Conservation (phyloP, 768 basidiomycete species). For the Suillus americanus region DNA sequence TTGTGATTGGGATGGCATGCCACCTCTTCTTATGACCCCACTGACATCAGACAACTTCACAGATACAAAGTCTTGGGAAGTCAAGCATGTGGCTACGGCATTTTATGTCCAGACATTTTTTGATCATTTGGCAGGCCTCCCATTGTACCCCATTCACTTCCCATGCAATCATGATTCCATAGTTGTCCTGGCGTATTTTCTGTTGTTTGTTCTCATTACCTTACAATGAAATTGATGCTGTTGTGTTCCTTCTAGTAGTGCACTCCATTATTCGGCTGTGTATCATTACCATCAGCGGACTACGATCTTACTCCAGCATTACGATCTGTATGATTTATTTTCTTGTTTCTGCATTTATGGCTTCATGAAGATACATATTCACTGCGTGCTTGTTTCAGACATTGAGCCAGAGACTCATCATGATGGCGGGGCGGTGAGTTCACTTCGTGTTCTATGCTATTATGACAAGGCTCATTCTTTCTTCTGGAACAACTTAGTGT, state of each 20-base stretch:
- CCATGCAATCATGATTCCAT: constrained; percentile 1
- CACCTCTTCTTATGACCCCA: too few species aligned
- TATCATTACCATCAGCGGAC: too few species aligned
- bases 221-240: background rate
- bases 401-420: background rate
- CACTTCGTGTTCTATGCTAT: background rate
- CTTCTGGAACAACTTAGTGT: background rate
- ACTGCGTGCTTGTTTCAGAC: background rate
- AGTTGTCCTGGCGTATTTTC: background rate
- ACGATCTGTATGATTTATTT: too few species aligned
- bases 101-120: too few species aligned
- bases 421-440: background rate
- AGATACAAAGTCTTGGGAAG: too few species aligned
- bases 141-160: background rate
- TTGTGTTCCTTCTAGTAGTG: too few species aligned
- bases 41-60: too few species aligned
- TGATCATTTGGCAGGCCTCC: constrained; percentile 2
- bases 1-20: too few species aligned
- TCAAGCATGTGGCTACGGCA: too few species aligned
- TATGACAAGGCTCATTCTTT: background rate
- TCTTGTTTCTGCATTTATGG: too few species aligned
- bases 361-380: background rate
- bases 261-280: too few species aligned
- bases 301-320: too few species aligned
- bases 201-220: background rate